Percentiles rank a stretch among this genome's conserved stretches.
Conservation (phyloP, 129 eudicot species). For the Apium graveolens region DNA sequence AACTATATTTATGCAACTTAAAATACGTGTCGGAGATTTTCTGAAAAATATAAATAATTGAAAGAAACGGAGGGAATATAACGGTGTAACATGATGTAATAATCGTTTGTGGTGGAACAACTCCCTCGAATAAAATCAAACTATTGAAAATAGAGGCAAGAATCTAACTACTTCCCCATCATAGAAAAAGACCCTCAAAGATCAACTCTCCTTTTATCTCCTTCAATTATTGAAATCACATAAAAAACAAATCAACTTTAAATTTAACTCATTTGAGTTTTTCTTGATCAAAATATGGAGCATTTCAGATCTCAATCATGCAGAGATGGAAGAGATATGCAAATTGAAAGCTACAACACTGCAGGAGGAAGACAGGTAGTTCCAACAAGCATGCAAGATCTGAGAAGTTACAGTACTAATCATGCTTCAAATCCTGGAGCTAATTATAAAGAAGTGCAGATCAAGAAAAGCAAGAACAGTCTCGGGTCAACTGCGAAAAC, state of each 20-base stretch:
- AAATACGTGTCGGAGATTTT: too few relatives aligned
- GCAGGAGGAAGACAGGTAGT: conserved; percentile 17
- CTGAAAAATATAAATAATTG: too few relatives aligned
- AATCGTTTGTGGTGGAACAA: too few relatives aligned
- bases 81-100: too few relatives aligned
- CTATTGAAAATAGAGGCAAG: background rate
- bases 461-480: conserved; percentile 16
- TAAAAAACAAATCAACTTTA: background rate
- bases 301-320: conserved; percentile 58
- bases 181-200: background rate
- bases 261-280: background rate
- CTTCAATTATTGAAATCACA: background rate
- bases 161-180: background rate
- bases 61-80: too few relatives aligned
- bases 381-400: conserved; percentile 45
- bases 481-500: conserved; percentile 26
- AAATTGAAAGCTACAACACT: conserved; percentile 19
- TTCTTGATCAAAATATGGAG: conserved; percentile 33
- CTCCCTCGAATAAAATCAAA: too few relatives aligned
- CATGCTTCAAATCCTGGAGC: conserved; percentile 17
- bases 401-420: conserved; percentile 47
- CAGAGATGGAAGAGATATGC: conserved; percentile 37
- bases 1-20: too few relatives aligned
- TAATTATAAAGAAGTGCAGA: conserved; percentile 16
- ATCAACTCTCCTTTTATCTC: background rate